Conservation (phyloP, 2,329 filamentous ascomycete genomes). For the Didymella glomerata region DNA sequence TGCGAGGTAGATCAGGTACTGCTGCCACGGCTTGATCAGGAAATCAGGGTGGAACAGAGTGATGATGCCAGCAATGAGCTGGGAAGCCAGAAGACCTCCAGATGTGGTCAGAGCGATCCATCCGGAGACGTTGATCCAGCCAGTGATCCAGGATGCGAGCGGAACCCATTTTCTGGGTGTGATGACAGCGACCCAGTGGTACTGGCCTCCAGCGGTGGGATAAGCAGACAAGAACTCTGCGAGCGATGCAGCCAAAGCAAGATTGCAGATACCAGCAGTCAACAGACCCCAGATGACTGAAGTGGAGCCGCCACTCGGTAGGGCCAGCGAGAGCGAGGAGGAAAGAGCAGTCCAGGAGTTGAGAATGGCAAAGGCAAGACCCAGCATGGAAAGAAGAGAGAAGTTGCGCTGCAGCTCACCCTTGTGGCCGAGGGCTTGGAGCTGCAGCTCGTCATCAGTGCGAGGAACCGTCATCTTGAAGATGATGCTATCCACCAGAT, state of each 20-base stretch:
- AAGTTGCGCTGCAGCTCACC: slow-evolving; percentile 67
- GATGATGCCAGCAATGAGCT: slow-evolving; percentile 72
- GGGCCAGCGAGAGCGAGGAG: slow-evolving; percentile 65
- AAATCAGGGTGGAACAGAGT: slow-evolving; percentile 68
- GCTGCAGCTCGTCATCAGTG: slow-evolving; percentile 47
- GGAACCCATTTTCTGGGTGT: slow-evolving; percentile 68
- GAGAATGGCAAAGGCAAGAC: slow-evolving; percentile 68
- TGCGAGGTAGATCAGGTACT: slow-evolving; percentile 75
- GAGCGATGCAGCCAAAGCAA: slow-evolving; percentile 73
- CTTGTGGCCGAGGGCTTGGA: slow-evolving; percentile 61
- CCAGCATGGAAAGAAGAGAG: slow-evolving; percentile 67
- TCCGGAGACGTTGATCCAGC: slow-evolving; percentile 77
- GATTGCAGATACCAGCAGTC: slow-evolving; percentile 67
- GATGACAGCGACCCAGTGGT: slow-evolving; percentile 76
- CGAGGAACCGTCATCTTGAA: slow-evolving; percentile 23
- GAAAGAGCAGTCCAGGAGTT: slow-evolving; percentile 71
- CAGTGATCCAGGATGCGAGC: slow-evolving; percentile 73
- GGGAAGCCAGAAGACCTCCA: slow-evolving; percentile 71
- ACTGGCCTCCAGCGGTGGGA: slow-evolving; percentile 56
- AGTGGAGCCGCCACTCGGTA: slow-evolving; percentile 75
- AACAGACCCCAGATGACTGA: slow-evolving; percentile 76
- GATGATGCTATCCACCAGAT: neutral
- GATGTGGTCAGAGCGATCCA: slow-evolving; percentile 74
- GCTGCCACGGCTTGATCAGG: slow-evolving; percentile 69
- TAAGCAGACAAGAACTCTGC: slow-evolving; percentile 76